These are phyloP conservation scores for Aspergillus ustus DNA, from an alignment of 2,329 filamentous ascomycete species.

Conservation along the genomic window DNA sequence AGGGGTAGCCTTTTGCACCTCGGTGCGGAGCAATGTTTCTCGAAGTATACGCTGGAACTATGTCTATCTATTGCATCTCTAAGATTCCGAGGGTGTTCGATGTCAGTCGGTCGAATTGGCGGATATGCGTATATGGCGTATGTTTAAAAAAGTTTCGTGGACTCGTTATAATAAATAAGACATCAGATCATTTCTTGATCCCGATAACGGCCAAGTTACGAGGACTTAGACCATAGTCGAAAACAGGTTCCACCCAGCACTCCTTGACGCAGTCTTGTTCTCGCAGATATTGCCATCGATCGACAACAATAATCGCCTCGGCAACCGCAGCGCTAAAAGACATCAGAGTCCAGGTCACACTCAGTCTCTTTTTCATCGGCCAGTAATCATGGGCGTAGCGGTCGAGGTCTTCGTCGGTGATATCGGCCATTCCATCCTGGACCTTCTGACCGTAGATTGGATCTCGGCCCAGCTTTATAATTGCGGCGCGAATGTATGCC, in stretches of 20 bases:
- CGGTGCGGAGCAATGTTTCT: background rate
- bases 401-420: constrained; percentile 77
- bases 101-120: background rate
- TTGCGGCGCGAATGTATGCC: constrained; percentile 78
- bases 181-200: constrained; percentile 65
- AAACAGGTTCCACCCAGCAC: constrained; percentile 91
- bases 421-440: constrained; percentile 64
- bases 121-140: background rate
- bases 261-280: constrained; percentile 76
- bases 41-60: background rate
- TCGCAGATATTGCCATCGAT: constrained; percentile 83
- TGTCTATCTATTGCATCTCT: background rate
- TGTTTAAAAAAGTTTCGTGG: background rate
- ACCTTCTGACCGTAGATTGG: constrained; percentile 66
- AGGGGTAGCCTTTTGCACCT: background rate
- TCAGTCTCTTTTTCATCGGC: constrained; percentile 76
- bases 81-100: background rate
- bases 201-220: constrained; percentile 93
- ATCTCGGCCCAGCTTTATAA: constrained; percentile 72
- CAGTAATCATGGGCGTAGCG: constrained; percentile 69
- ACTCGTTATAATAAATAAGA: background rate
- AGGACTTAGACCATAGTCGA: constrained; percentile 84
- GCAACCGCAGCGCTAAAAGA: constrained; percentile 89
- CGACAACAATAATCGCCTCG: constrained; percentile 86
- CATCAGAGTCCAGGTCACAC: constrained; percentile 92